Evolutionary conservation across 2,329 filamentous ascomycete genomes (phyloP).

Genomic region (Chaetomiaceae sp.): DNA sequence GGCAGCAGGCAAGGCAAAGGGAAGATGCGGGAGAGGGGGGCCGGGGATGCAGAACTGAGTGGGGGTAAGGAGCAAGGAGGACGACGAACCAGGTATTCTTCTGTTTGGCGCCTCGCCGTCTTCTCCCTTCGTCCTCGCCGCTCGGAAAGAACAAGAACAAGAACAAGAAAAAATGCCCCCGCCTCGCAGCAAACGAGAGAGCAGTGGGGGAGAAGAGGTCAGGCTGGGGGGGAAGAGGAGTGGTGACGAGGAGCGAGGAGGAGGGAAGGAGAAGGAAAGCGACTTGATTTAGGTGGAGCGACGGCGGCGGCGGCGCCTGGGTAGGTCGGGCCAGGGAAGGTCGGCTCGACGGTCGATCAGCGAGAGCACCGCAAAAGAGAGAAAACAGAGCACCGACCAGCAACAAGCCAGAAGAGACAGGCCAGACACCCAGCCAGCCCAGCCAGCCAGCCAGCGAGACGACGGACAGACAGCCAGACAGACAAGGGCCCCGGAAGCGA

Average conservation of each 20-base stretch:
- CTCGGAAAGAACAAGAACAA: neutral
- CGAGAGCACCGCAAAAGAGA: slow-evolving; percentile 4
- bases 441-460: no score
- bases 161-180: slow-evolving; percentile 2
- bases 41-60: no score
- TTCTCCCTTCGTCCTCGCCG: no score
- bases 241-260: slow-evolving; percentile 30
- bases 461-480: no score
- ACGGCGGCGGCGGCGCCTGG: slow-evolving; percentile 19
- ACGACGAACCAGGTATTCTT: no score
- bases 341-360: slow-evolving; percentile 22
- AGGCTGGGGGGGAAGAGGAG: slow-evolving; percentile 24
- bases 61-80: no score
- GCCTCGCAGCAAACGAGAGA: slow-evolving; percentile 26
- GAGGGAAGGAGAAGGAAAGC: slow-evolving; percentile 31
- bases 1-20: no score
- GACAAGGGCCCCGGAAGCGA: no score
- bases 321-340: slow-evolving; percentile 21
- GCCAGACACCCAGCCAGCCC: slow-evolving; percentile 19
- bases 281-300: slow-evolving; percentile 27
- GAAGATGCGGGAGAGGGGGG: no score
- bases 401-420: slow-evolving; percentile 8
- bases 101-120: no score
- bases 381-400: slow-evolving; percentile 22
- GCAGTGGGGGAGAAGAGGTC: slow-evolving; percentile 33